Base-by-base conservation (phyloP, 306 rosid species). In the Casuarina equisetifolia region DNA sequence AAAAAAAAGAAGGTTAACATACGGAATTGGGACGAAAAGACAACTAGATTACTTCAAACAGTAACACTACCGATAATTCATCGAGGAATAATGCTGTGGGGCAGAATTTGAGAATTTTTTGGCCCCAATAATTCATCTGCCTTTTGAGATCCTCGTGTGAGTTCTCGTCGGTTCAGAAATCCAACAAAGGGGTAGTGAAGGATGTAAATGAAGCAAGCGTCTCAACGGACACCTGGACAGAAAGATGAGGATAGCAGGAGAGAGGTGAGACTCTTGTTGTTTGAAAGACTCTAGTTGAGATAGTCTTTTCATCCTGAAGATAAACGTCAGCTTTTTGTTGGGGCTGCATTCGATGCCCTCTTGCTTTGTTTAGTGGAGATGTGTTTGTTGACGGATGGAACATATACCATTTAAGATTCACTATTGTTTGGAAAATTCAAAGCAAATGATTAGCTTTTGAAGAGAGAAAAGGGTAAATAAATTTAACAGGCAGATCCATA, bases 401-500 rank as follows among this genome's bases (percentile, higher is more conserved):
- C 91, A 82, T 91, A 86, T 83, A 88, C 90, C 88, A 78, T 83
- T 82, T 88, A 46, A 78, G 87, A 84, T 88, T 85, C 87, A 88
- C 81, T 79, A 73, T 72, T 76, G 81, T 77, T 86, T 77, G 86
- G 84, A 84, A 88, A 86, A 80, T 86, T 86, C 88, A 90, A 89
- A 84, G 82, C 86, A 86, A 90, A 88, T 92, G 88, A 92, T 90
- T 91, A 89, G 85, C 82, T 80, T 80, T 78, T 83, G 12, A 77
- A 76, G 74, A 74, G 78, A 74, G 40, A 68, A 32, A 72, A 32
- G 20, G 35, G 11, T 32, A 59, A 59, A 32, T 52, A 76, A 17
- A 13, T 58, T 48, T 36, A 48, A 46, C 49, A 45, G 44, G 67
- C 59, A 32, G 4, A 63, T 39, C 48, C 73, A 78, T 74, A 74